Evolutionary conservation across 2,329 filamentous ascomycete species (phyloP).

Genomic region (Fusarium sp.): DNA sequence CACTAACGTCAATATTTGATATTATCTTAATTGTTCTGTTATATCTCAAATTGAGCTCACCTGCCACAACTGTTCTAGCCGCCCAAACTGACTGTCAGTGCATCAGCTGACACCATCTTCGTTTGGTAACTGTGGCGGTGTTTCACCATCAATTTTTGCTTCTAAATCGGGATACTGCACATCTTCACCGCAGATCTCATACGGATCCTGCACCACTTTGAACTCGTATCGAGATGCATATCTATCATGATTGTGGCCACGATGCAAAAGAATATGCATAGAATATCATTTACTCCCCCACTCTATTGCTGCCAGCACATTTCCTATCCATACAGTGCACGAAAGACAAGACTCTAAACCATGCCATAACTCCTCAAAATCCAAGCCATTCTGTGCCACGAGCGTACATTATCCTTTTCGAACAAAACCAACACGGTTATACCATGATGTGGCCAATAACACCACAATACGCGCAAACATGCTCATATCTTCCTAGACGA

Average conservation of each 20-base stretch:
- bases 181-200: constrained; percentile 16
- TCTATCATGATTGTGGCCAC: neutral
- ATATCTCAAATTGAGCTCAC: neutral
- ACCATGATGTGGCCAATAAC: constrained; percentile 1
- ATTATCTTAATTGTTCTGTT: neutral
- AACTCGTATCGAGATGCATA: constrained; percentile 8
- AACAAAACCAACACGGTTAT: neutral
- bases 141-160: constrained; percentile 25
- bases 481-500: neutral
- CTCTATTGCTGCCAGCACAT: constrained; percentile 9
- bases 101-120: constrained; percentile 28
- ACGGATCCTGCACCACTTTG: constrained; percentile 9
- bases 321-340: neutral
- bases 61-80: constrained; percentile 3
- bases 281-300: constrained; percentile 9
- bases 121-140: constrained; percentile 35
- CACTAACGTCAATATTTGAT: neutral
- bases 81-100: neutral
- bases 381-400: neutral
- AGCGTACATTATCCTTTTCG: neutral
- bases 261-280: neutral
- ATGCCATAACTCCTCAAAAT: neutral
- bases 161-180: constrained; percentile 40
- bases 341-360: constrained; percentile 4
- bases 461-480: neutral